A percentile compares a stretch with the other conserved stretches of the same genome.
Evolutionary conservation across 192 early-diverging fungal genomes (phyloP).

Genomic region (Coemansia sp.): DNA sequence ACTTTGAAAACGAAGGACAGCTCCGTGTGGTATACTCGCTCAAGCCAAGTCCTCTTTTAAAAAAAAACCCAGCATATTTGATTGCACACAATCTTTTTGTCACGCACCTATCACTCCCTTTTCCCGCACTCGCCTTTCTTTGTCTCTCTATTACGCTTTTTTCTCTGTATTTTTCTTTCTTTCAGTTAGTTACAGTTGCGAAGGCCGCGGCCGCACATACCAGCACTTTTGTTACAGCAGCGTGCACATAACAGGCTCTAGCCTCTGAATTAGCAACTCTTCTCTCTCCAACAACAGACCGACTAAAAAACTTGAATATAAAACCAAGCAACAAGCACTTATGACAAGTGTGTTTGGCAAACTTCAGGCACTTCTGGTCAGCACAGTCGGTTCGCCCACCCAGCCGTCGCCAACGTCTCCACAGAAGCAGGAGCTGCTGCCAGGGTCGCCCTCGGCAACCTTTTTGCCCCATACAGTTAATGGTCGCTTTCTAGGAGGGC

Average conservation of each 20-base stretch:
- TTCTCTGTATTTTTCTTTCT: not conserved
- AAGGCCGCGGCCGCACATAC: not conserved
- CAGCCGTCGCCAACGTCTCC: constrained; percentile 3
- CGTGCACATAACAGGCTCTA: not conserved
- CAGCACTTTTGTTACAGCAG: not conserved
- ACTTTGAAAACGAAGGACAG: no score
- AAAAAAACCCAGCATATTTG: not conserved
- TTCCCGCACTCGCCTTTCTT: not conserved
- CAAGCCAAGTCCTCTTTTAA: not conserved
- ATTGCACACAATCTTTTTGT: not conserved
- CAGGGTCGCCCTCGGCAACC: not conserved
- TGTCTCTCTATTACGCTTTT: not conserved
- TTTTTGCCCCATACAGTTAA: no score
- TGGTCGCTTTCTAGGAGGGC: no score
- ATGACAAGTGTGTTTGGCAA: constrained; percentile 36
- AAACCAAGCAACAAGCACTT: not conserved
- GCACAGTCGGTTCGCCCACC: constrained; percentile 5
- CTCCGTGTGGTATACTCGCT: no score
- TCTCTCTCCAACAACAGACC: not conserved
- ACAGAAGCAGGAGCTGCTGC: no score
- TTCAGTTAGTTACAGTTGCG: no score
- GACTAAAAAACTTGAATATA: no score
- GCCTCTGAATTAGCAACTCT: not conserved
- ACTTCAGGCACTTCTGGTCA: constrained; percentile 28
- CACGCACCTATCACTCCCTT: not conserved